A percentile compares a stretch with the other conserved stretches of the same genome.
These are phyloP conservation scores for Russula ochroleuca DNA, from an alignment of 768 basidiomycete species.

Conservation along the genomic window DNA sequence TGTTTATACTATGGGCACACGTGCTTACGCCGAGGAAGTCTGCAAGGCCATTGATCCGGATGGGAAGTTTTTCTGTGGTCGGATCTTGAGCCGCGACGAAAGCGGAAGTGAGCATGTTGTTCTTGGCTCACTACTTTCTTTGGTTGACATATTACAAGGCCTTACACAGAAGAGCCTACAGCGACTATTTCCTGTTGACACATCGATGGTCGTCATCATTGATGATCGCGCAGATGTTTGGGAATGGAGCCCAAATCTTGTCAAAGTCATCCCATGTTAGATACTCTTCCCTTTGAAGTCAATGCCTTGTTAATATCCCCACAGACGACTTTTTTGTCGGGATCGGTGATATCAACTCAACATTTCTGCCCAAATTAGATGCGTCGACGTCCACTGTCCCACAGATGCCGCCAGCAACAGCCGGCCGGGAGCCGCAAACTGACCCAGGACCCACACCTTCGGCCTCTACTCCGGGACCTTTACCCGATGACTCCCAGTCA, in stretches of 20 bases:
- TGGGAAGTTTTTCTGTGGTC: slow-evolving; percentile 76
- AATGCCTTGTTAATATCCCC: slow-evolving; percentile 26
- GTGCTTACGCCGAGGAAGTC: slow-evolving; percentile 93
- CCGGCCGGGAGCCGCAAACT: background rate
- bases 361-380: slow-evolving; percentile 81
- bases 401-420: slow-evolving; percentile 24
- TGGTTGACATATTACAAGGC: slow-evolving; percentile 9
- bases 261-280: slow-evolving; percentile 95
- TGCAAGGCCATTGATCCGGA: slow-evolving; percentile 92
- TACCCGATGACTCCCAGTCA: background rate
- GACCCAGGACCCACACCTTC: slow-evolving; percentile 10
- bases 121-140: background rate
- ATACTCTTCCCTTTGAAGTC: slow-evolving; percentile 14
- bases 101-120: slow-evolving; percentile 73
- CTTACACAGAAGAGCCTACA: slow-evolving; percentile 83
- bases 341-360: slow-evolving; percentile 96
- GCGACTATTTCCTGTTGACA: slow-evolving; percentile 92
- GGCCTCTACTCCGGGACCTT: slow-evolving; percentile 6
- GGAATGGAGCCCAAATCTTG: slow-evolving; percentile 94
- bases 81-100: slow-evolving; percentile 91
- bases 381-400: slow-evolving; percentile 43
- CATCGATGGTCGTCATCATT: slow-evolving; percentile 98
- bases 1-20: slow-evolving; percentile 99
- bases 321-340: slow-evolving; percentile 97
- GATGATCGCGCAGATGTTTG: slow-evolving; percentile 98